These are phyloP conservation scores for Fraxinus platypoda DNA, from an alignment of 305 asterid genomes.

Conservation along the genomic window DNA sequence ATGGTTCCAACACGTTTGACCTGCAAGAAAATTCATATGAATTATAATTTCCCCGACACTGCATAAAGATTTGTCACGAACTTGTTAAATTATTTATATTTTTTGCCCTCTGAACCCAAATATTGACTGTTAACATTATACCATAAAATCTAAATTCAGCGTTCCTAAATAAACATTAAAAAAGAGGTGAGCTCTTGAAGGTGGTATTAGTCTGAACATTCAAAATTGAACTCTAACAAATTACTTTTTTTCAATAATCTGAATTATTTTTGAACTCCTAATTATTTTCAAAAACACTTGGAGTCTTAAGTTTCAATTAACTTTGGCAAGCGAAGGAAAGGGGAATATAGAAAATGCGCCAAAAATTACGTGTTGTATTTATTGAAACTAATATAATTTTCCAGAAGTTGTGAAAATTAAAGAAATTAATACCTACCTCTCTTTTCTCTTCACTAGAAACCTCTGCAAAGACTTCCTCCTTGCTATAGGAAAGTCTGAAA, in stretches of 20 bases:
- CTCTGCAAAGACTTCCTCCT: conserved; percentile 43
- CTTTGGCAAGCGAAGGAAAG: not conserved
- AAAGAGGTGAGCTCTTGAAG: not conserved
- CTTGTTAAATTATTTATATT: no score
- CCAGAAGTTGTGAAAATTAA: not conserved
- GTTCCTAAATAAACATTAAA: not conserved
- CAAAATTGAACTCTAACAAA: not conserved
- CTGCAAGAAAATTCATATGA: conserved; percentile 26
- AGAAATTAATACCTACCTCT: conserved; percentile 27
- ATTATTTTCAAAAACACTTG: not conserved
- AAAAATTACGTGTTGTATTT: no score
- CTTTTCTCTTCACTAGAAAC: conserved; percentile 45
- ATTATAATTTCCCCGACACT: not conserved
- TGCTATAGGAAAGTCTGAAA: conserved; percentile 40
- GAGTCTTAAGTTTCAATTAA: not conserved
- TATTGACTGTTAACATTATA: no score
- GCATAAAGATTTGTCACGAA: not conserved
- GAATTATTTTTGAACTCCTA: not conserved
- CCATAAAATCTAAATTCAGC: not conserved
- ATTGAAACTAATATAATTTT: not conserved
- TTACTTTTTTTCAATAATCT: not conserved
- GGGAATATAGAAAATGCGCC: not conserved
- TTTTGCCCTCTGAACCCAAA: not conserved
- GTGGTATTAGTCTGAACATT: not conserved
- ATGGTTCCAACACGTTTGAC: conserved; percentile 22